phyloP scores from a whole-genome alignment of 169 alveolate genomes.

The Babesia sp. region DNA sequence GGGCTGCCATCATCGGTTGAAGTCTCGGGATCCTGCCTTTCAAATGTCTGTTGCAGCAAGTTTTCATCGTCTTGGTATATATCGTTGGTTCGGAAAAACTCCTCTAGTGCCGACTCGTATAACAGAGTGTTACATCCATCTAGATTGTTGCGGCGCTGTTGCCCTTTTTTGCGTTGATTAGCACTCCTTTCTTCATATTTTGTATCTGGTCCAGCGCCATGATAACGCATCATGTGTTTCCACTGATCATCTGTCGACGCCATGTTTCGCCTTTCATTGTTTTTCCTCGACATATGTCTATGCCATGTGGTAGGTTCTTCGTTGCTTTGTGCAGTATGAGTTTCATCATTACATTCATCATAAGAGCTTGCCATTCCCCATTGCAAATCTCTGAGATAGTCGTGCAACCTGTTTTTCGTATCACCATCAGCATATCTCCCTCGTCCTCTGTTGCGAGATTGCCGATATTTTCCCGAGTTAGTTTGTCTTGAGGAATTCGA shows the following conservation, averaged over 20 bases:
- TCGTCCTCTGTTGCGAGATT: neutral
- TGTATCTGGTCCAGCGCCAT: conserved; percentile 7
- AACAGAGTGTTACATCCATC: neutral
- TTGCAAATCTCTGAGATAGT: conserved; percentile 30
- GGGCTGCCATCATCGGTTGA: conserved; percentile 17
- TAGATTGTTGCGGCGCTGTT: no score
- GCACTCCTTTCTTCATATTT: conserved; percentile 2
- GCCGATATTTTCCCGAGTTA: neutral
- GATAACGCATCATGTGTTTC: conserved; percentile 21
- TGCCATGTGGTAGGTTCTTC: neutral
- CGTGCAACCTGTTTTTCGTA: conserved; percentile 17
- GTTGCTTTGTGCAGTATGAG: neutral
- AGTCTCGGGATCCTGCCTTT: neutral
- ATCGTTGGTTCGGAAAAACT: neutral
- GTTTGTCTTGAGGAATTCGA: neutral
- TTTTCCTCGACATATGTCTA: neutral
- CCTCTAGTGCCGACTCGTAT: conserved; percentile 1
- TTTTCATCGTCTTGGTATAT: neutral
- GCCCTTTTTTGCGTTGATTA: neutral
- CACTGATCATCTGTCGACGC: neutral
- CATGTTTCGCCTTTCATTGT: neutral
- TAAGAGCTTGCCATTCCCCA: conserved; percentile 8
- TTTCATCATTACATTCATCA: neutral
- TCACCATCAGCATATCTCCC: neutral
- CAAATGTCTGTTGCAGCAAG: neutral